A percentile compares a stretch with the other conserved stretches of the same genome.
Conservation (phyloP, 306 rosid species). For the Pterocarpus santalinus region DNA sequence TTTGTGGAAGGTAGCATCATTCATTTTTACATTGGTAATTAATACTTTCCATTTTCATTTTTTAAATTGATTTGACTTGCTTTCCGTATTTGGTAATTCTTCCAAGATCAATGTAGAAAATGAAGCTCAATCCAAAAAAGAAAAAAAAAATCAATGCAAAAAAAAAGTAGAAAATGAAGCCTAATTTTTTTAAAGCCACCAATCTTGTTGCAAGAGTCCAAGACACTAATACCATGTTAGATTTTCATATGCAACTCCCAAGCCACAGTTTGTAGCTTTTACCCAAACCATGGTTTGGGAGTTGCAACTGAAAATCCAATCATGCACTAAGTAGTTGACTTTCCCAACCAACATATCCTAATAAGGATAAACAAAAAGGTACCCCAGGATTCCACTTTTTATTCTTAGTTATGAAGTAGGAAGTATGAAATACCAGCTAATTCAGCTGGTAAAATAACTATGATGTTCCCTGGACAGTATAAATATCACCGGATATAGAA, state of each 20-base stretch:
- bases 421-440: slow-evolving; percentile 26
- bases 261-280: no score
- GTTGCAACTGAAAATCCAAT: not conserved
- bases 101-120: slow-evolving; percentile 23
- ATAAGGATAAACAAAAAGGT: slow-evolving; percentile 8
- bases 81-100: not conserved
- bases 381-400: slow-evolving; percentile 21
- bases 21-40: not conserved
- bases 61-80: not conserved
- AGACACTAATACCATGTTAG: no score
- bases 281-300: no score
- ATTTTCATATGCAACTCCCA: no score
- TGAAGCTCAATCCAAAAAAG: slow-evolving; percentile 28
- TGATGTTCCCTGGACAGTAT: slow-evolving; percentile 21
- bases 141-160: no score
- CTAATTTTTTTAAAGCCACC: not conserved
- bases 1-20: slow-evolving; percentile 12
- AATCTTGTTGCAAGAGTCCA: slow-evolving; percentile 21
- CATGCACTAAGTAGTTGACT: slow-evolving; percentile 17
- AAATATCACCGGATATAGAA: slow-evolving; percentile 13
- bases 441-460: slow-evolving; percentile 22
- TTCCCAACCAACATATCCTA: slow-evolving; percentile 20
- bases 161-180: not conserved
- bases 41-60: not conserved
- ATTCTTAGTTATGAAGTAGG: not conserved